These are phyloP conservation scores for Yamadazyma sp. DNA, from an alignment of 805 yeast genomes.

Conservation along the genomic window DNA sequence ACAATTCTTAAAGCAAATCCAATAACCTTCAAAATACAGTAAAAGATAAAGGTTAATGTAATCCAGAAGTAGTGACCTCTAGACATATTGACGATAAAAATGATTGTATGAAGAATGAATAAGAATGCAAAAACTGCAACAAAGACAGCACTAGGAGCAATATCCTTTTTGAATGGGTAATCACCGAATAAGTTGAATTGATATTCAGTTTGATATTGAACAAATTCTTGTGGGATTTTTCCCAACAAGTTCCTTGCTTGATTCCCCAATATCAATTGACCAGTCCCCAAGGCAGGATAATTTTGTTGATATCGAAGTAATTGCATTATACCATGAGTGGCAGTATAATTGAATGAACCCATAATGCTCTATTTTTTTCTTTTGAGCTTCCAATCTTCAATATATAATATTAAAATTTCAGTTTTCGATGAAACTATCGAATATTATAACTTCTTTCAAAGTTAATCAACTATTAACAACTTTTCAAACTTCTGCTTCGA, in stretches of 20 bases:
- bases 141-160: conserved; percentile 60
- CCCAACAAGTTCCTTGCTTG: conserved; percentile 34
- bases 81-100: conserved; percentile 46
- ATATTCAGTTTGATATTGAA: conserved; percentile 30
- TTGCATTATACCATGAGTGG: conserved; percentile 27
- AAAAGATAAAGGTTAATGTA: conserved; percentile 51
- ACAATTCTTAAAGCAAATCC: conserved; percentile 58
- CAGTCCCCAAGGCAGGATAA: conserved; percentile 31
- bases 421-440: no score
- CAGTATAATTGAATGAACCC: conserved; percentile 18
- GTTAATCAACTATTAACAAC: no score
- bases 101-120: conserved; percentile 41
- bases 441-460: no score
- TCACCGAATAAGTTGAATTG: conserved; percentile 62
- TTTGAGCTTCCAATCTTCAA: no score
- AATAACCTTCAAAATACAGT: conserved; percentile 49
- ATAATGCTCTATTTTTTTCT: background rate
- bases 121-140: conserved; percentile 50
- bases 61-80: conserved; percentile 63
- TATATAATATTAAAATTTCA: no score
- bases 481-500: no score
- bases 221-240: conserved; percentile 38
- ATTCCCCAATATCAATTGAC: conserved; percentile 21
- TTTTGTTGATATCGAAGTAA: conserved; percentile 27
- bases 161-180: conserved; percentile 52